Evolutionary conservation across 2,329 filamentous ascomycete genomes (phyloP).

Genomic region (Fusarium nisikadoi): DNA sequence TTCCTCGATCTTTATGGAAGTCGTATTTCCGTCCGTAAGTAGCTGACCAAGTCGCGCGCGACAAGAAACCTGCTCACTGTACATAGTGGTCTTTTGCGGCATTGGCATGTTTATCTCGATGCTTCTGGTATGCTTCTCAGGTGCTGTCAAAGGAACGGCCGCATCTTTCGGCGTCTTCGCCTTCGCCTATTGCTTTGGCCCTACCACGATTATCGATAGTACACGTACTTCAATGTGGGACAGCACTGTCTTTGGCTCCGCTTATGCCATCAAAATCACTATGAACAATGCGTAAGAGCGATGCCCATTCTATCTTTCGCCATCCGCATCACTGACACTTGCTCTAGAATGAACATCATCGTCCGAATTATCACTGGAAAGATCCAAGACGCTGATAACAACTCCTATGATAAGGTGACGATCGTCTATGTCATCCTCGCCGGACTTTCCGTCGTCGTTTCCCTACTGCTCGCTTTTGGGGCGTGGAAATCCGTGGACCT

Average conservation of each 20-base stretch:
- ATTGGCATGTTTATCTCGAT: conserved; percentile 62
- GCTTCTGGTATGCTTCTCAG: conserved; percentile 62
- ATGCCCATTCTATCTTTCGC: accelerated
- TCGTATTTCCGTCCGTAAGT: conserved; percentile 58
- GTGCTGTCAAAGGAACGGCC: conserved; percentile 60
- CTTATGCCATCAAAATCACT: conserved; percentile 67
- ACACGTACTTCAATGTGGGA: conserved; percentile 69
- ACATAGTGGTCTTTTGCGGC: not conserved
- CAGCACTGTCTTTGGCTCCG: conserved; percentile 67
- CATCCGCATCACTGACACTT: not conserved
- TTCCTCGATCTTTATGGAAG: conserved; percentile 67
- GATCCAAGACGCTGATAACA: not conserved
- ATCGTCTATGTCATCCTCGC: not conserved
- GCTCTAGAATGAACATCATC: not conserved
- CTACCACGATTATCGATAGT: conserved; percentile 68
- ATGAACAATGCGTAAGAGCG: conserved; percentile 60
- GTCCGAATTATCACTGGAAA: not conserved
- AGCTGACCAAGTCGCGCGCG: accelerated
- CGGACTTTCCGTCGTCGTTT: not conserved
- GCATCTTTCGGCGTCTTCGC: conserved; percentile 69
- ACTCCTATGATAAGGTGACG: not conserved
- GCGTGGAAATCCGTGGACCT: not conserved
- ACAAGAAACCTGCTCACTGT: accelerated
- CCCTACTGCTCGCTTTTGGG: not conserved
- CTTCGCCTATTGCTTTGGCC: conserved; percentile 63